These are phyloP conservation scores for Xerocomellus chrysenteron DNA, from an alignment of 768 basidiomycete species.

Conservation along the genomic window DNA sequence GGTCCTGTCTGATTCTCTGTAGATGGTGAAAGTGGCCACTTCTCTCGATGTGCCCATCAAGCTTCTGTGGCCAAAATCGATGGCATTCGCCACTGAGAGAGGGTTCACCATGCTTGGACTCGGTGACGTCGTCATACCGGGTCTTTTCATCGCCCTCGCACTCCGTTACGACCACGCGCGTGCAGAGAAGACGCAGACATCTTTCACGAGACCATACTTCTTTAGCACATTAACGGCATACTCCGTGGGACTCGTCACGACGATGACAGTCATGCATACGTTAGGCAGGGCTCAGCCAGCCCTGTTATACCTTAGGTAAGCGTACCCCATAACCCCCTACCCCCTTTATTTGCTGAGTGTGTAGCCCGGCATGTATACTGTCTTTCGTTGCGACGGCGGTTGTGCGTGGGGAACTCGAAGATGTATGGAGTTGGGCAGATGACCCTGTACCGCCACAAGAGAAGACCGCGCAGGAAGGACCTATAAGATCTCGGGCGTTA, in stretches of 20 bases:
- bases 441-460: conserved; percentile 33
- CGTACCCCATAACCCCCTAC: neutral
- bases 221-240: conserved; percentile 67
- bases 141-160: conserved; percentile 76
- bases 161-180: conserved; percentile 79
- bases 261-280: conserved; percentile 84
- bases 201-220: conserved; percentile 76
- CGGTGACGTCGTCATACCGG: conserved; percentile 77
- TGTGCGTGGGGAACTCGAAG: conserved; percentile 63
- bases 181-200: conserved; percentile 30
- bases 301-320: conserved; percentile 84
- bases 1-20: neutral
- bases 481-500: conserved; percentile 11
- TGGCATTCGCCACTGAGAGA: conserved; percentile 43
- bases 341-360: neutral
- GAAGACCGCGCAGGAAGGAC: conserved; percentile 14
- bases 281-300: conserved; percentile 84
- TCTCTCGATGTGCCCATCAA: conserved; percentile 92
- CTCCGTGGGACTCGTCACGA: conserved; percentile 64
- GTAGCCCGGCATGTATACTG: conserved; percentile 73
- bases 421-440: conserved; percentile 75
- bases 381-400: conserved; percentile 62
- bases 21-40: conserved; percentile 95
- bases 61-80: conserved; percentile 79
- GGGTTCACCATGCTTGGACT: conserved; percentile 91